Percentiles rank a stretch among this genome's conserved stretches.
phyloP scores from a whole-genome alignment of 768 basidiomycete species.

The Hygrophorus russula region DNA sequence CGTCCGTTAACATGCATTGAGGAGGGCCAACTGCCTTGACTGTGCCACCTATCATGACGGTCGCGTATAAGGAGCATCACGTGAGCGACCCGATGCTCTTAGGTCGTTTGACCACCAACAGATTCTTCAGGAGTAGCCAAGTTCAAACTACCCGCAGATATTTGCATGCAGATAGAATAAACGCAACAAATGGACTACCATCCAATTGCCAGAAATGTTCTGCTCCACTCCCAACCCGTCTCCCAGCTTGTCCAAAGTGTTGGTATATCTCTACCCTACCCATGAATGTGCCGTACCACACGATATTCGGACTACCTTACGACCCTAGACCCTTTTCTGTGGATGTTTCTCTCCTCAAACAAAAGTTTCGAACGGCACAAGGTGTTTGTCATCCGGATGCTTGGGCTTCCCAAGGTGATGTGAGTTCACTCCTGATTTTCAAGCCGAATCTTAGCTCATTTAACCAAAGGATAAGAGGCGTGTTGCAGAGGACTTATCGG shows the following conservation, averaged over 20 bases:
- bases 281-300: constrained; percentile 45
- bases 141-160: too few species aligned
- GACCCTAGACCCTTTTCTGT: constrained; percentile 63
- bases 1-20: constrained; percentile 25
- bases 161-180: neutral
- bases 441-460: constrained; percentile 6
- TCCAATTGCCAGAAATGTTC: constrained; percentile 53
- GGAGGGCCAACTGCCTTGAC: constrained; percentile 20
- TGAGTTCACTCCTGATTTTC: constrained; percentile 18
- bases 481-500: constrained; percentile 56
- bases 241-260: constrained; percentile 73
- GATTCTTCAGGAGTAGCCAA: too few species aligned
- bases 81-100: too few species aligned
- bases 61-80: too few species aligned
- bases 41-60: too few species aligned
- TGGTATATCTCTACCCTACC: constrained; percentile 52
- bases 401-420: constrained; percentile 60
- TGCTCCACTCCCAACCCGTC: constrained; percentile 41
- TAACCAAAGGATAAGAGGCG: constrained; percentile 38
- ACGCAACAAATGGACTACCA: neutral
- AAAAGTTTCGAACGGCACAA: constrained; percentile 62
- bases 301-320: constrained; percentile 53
- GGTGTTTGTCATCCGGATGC: constrained; percentile 78
- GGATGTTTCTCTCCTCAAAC: constrained; percentile 47
- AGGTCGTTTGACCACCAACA: too few species aligned